Base-by-base conservation (phyloP, 164 flowering plant species). In the Warburgia ugandensis region DNA sequence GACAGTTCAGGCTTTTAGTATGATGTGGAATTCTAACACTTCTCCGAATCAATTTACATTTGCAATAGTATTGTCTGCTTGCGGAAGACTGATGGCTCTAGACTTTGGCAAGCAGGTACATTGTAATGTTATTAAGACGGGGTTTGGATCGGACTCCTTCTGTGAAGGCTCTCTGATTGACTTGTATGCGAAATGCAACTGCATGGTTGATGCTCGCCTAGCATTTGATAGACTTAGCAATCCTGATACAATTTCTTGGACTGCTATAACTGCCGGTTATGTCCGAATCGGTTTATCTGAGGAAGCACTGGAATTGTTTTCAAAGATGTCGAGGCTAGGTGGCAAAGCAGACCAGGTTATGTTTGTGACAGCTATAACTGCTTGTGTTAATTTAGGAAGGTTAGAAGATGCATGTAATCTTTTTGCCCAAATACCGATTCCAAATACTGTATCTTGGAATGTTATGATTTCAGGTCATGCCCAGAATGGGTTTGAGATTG, bases 361-460 rank as follows among this genome's bases (percentile, higher is more conserved):
- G 27, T 65, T 63, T 64, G 80, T 77, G 9, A 85, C 90, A 44
- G 70, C 68, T 22, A 71, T 91, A 29, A 78, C 58, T 65, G 92
- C 95, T 0, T 85, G 56, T 62, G 64, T 84, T 37, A 52, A 52
- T 47, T 42, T 68, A 48, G 86, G 84, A 17, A 75, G 76, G 74
- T 71, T 87, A 17, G 66, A 60, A 54, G 79, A 75, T 40, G 96
- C 96, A 5, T 13, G 73, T 39, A 38, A 47, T 31, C 61, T 79
- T 55, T 91, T 87, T 59, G 8, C 54, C 29, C 64, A 68, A 61
- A 78, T 87, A 75, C 73, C 69, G 35, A 59, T 57, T 36, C 86
- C 79, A 19, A 80, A 77, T 75, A 79, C 68, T 51, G 78, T 87
- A 6, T 92, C 95, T 17, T 91, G 98, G 98, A 91, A 91, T 69